phyloP scores from a whole-genome alignment of 371 early-diverging fungal species.

The Mortierella sp. region DNA sequence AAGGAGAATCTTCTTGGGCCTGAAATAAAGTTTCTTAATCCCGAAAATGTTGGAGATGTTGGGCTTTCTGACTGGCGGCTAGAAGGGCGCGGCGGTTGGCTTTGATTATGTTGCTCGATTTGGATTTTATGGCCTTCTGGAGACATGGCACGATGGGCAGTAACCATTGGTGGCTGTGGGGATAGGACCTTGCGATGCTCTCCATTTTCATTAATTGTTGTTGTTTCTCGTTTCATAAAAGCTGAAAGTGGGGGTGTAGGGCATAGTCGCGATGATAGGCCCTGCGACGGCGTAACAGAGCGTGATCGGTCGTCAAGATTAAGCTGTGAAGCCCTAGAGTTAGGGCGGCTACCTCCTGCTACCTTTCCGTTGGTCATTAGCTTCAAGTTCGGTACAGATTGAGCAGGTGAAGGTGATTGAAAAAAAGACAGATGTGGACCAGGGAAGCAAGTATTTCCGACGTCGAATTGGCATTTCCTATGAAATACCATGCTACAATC shows the following conservation, averaged over 20 bases:
- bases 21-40: slow-evolving; percentile 33
- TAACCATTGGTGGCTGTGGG: slow-evolving; percentile 6
- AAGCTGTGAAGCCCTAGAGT: slow-evolving; percentile 35
- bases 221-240: slow-evolving; percentile 28
- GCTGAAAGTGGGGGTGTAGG: slow-evolving; percentile 32
- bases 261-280: slow-evolving; percentile 14
- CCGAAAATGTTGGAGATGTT: slow-evolving; percentile 41
- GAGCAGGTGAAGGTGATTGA: slow-evolving; percentile 33
- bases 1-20: slow-evolving; percentile 40
- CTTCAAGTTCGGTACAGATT: slow-evolving; percentile 45
- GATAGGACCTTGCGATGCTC: slow-evolving; percentile 20
- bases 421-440: slow-evolving; percentile 36
- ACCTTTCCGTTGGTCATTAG: slow-evolving; percentile 27
- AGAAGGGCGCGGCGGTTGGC: slow-evolving; percentile 20
- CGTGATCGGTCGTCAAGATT: slow-evolving; percentile 41
- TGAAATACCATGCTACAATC: slow-evolving; percentile 61
- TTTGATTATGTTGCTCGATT: background rate
- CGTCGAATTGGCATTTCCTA: slow-evolving; percentile 49
- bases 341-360: slow-evolving; percentile 36
- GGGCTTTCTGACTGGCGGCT: slow-evolving; percentile 49
- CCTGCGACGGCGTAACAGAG: slow-evolving; percentile 47
- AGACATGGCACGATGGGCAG: slow-evolving; percentile 16
- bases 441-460: slow-evolving; percentile 54
- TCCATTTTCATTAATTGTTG: slow-evolving; percentile 16
- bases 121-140: slow-evolving; percentile 15